Evolutionary conservation across 106 monocot genomes (phyloP).

Genomic region (Alisma plantagoaquatica): DNA sequence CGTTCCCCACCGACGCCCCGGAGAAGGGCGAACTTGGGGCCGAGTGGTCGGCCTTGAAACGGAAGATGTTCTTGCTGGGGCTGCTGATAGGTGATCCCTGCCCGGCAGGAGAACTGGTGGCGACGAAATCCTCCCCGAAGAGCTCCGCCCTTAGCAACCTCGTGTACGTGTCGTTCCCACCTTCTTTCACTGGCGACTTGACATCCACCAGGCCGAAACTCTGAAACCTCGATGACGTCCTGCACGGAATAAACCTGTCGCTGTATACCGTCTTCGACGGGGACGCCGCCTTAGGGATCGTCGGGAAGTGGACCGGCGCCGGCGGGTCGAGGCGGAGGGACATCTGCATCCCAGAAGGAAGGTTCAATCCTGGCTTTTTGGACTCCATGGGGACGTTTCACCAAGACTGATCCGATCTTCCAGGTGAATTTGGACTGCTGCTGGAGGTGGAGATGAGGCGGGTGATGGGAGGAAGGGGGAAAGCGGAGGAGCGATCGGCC

Average conservation of each 20-base stretch:
- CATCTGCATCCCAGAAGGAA: too few relatives aligned
- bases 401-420: too few relatives aligned
- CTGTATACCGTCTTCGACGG: constrained; percentile 85
- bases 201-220: constrained; percentile 49
- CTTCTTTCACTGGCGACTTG: constrained; percentile 56
- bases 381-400: too few relatives aligned
- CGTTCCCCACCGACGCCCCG: not conserved
- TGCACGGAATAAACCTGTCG: constrained; percentile 93
- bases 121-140: constrained; percentile 43
- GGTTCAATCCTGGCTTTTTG: too few relatives aligned
- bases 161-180: constrained; percentile 66
- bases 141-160: constrained; percentile 76
- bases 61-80: constrained; percentile 77
- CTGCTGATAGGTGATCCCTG: constrained; percentile 38
- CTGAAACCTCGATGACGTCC: constrained; percentile 81
- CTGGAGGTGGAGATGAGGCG: too few relatives aligned
- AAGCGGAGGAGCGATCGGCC: too few relatives aligned
- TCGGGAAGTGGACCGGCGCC: constrained; percentile 46
- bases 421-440: too few relatives aligned
- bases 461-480: too few relatives aligned
- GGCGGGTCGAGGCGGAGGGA: too few relatives aligned
- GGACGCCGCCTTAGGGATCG: constrained; percentile 55
- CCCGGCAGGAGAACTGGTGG: constrained; percentile 35
- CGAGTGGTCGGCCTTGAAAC: constrained; percentile 87
- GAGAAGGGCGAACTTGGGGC: constrained; percentile 57